Evolutionary conservation across 1,139 yeast genomes (phyloP).

Genomic region (Taphrina sp.): DNA sequence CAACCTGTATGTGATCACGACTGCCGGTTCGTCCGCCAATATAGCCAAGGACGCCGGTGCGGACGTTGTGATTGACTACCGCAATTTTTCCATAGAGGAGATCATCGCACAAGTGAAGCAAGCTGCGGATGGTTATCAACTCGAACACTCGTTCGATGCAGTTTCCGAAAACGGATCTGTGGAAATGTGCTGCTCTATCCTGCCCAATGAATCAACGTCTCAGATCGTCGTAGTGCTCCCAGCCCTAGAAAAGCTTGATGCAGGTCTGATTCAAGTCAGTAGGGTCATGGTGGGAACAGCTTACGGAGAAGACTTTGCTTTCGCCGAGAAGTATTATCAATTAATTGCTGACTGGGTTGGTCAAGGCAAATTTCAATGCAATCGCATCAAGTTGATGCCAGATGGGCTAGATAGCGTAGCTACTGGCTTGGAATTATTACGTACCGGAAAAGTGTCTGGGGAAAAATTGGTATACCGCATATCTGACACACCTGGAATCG

Average conservation of each 20-base stretch:
- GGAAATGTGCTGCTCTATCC: not conserved
- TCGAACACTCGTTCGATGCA: not conserved
- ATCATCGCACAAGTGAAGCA: not conserved
- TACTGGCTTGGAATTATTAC: not conserved
- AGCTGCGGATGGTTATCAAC: not conserved
- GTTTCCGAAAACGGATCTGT: not conserved
- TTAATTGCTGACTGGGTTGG: not conserved
- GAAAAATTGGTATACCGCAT: slow-evolving; percentile 2
- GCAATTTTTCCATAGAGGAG: not conserved
- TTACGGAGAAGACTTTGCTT: not conserved
- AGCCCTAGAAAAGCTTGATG: not conserved
- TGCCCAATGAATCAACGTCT: not conserved
- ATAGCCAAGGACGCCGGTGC: slow-evolving; percentile 1
- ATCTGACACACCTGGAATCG: slow-evolving; percentile 2
- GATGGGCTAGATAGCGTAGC: not conserved
- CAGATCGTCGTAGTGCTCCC: not conserved
- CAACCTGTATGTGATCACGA: slow-evolving; percentile 1
- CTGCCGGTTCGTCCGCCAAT: not conserved
- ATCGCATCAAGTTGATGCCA: slow-evolving; percentile 3
- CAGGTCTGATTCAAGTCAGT: not conserved
- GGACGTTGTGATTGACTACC: slow-evolving; percentile 3
- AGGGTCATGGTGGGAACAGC: not conserved
- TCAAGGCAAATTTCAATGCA: not conserved
- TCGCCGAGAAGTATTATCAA: slow-evolving; percentile 1
- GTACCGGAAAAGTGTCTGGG: not conserved